A percentile compares a stretch with the other conserved stretches of the same genome.
Conservation (phyloP, 192 early-diverging fungal genomes). For the Backusella westeae region DNA sequence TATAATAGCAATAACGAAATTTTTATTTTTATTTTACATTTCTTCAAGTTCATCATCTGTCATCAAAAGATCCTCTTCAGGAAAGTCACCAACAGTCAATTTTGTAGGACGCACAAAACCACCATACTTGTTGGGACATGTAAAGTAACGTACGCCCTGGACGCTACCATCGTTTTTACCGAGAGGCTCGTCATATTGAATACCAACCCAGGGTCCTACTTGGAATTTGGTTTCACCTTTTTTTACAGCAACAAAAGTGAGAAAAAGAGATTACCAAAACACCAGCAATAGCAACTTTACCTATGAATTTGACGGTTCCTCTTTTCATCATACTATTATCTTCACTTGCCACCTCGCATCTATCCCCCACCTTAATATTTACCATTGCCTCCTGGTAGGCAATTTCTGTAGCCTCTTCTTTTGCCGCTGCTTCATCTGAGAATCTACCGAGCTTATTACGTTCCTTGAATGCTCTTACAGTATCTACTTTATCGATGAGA, state of each 20-base stretch:
- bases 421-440: slow-evolving; percentile 51
- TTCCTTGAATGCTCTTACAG: slow-evolving; percentile 86
- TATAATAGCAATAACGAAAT: neutral
- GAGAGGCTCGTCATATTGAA: slow-evolving; percentile 94
- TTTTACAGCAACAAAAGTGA: neutral
- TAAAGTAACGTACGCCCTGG: slow-evolving; percentile 76
- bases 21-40: slow-evolving; percentile 24
- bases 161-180: slow-evolving; percentile 94
- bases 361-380: slow-evolving; percentile 68
- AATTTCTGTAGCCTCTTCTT: slow-evolving; percentile 28
- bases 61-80: slow-evolving; percentile 80
- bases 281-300: slow-evolving; percentile 42
- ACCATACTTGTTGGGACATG: slow-evolving; percentile 70
- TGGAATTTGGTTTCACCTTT: slow-evolving; percentile 69
- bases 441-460: slow-evolving; percentile 89
- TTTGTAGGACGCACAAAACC: slow-evolving; percentile 89
- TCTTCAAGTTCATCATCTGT: slow-evolving; percentile 72
- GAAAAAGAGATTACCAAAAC: slow-evolving; percentile 56
- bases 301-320: slow-evolving; percentile 74
- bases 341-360: slow-evolving; percentile 77
- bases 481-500: slow-evolving; percentile 46
- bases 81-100: slow-evolving; percentile 90
- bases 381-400: slow-evolving; percentile 54
- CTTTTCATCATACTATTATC: slow-evolving; percentile 46
- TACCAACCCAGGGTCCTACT: slow-evolving; percentile 88